Base-by-base conservation (phyloP, 345 rosid species). In the Firmiana major region DNA sequence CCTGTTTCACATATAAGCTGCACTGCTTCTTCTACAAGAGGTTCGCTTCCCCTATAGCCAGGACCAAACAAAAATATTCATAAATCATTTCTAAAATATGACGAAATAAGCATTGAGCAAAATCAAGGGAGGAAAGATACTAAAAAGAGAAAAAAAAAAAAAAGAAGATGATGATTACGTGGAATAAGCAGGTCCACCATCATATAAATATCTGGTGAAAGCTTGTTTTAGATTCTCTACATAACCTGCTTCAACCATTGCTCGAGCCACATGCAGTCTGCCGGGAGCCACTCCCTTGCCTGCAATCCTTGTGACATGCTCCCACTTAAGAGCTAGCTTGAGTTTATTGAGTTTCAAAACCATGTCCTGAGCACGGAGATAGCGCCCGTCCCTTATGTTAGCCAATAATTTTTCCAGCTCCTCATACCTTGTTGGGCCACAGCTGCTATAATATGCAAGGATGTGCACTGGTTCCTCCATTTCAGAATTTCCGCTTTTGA, bases 221-320 rank as follows among this genome's bases (percentile, higher is more conserved):
- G 98, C 99, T 82, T 93, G 97, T 83, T 87, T 91, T 57, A 91
- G 80, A 83, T 89, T 91, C 80, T 91, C 99, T 38, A 93, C 97
- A 46, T 91, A 75, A 77, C 98, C 99, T 40, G 89, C 99, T 87
- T 93, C 98, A 73, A 92, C 93, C 90, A 96, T 86, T 3, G 98
- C 99, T 68, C 98, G 91, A 38, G 99, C 99, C 48, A 93, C 92
- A 38, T 96, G 98, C 84, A 96, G 49, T 85, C 97, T 91, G 31
- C 99, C 98, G 0, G 97, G 98, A 75, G 99, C 99, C 72, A 91
- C 93, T 83, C 92, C 97, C 46, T 87, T 87, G 65, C 99, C 99
- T 17, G 99, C 95, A 81, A 96, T 92, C 81, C 75, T 86, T 19
- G 87, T 85, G 77, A 93, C 97, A 79, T 88, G 85, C 82, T 96